Evolutionary conservation across 2,329 filamentous ascomycete genomes (phyloP).

Genomic region (Aureobasidium subglaciale): DNA sequence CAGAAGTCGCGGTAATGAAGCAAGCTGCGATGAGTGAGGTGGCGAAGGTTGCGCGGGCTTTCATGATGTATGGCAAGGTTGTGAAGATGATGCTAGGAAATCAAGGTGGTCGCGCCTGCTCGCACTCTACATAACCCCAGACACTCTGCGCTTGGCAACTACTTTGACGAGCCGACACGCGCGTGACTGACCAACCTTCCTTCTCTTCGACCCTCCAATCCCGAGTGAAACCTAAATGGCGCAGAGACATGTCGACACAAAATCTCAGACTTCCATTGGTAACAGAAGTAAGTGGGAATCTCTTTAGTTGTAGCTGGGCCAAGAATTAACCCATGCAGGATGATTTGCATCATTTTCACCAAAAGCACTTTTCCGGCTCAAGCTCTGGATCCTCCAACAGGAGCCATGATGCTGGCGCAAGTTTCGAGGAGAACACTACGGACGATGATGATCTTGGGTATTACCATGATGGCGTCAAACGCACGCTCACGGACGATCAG

Average conservation of each 20-base stretch:
- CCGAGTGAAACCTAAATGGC: background rate
- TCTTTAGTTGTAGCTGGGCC: no score
- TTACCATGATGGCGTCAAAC: conserved; percentile 78
- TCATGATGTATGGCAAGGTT: background rate
- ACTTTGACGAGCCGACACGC: background rate
- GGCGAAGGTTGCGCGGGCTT: background rate
- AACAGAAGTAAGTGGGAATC: background rate
- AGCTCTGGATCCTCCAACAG: conserved; percentile 6
- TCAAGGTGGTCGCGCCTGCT: conserved; percentile 1
- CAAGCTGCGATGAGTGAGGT: conserved; percentile 7
- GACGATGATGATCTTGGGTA: conserved; percentile 67
- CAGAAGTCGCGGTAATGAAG: conserved; percentile 8
- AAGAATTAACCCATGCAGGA: background rate
- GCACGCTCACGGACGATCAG: conserved; percentile 85
- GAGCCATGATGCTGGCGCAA: background rate
- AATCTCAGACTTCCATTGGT: background rate
- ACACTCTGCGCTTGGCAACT: background rate
- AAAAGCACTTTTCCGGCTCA: background rate
- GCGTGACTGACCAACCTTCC: background rate
- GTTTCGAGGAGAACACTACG: background rate
- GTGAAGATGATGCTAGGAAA: background rate
- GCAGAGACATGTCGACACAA: background rate
- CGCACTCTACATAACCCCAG: background rate
- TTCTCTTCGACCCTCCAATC: background rate
- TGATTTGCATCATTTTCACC: background rate